Conservation (phyloP, 108 stramenopile species). For the Nannochloropsis oceanica region DNA sequence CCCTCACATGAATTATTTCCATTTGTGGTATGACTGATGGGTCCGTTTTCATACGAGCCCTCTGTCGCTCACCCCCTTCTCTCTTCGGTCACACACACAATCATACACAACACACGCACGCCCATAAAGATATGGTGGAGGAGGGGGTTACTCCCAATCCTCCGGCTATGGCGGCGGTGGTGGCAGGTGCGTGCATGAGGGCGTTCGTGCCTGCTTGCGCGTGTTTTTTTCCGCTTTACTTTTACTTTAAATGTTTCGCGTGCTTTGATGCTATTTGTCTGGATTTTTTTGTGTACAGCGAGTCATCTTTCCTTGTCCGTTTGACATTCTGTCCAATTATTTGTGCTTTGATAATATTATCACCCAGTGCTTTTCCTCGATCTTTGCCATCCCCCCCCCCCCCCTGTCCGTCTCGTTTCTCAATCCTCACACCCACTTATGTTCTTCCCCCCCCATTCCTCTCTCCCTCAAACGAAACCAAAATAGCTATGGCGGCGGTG, state of each 20-base stretch:
- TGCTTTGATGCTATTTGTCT: too few relatives aligned
- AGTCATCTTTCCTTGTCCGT: too few relatives aligned
- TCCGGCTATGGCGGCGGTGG: background rate
- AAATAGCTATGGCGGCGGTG: background rate
- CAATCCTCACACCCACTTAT: background rate
- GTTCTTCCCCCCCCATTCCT: background rate
- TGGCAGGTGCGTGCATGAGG: background rate
- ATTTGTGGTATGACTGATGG: too few relatives aligned
- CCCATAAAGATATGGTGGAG: background rate
- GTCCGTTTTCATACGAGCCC: too few relatives aligned
- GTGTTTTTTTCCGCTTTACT: too few relatives aligned
- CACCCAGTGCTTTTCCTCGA: too few relatives aligned
- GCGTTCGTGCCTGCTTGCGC: too few relatives aligned
- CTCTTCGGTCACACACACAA: background rate
- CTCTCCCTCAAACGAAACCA: background rate
- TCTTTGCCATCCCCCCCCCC: too few relatives aligned
- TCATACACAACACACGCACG: background rate
- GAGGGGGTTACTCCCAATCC: background rate
- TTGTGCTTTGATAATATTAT: too few relatives aligned
- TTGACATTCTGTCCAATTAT: too few relatives aligned
- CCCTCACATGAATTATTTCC: too few relatives aligned
- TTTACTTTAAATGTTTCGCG: too few relatives aligned
- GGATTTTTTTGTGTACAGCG: background rate
- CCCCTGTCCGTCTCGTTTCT: background rate
- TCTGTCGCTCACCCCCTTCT: background rate